phyloP scores from a whole-genome alignment of 768 basidiomycete species.

The Psilocybe tampanensis region DNA sequence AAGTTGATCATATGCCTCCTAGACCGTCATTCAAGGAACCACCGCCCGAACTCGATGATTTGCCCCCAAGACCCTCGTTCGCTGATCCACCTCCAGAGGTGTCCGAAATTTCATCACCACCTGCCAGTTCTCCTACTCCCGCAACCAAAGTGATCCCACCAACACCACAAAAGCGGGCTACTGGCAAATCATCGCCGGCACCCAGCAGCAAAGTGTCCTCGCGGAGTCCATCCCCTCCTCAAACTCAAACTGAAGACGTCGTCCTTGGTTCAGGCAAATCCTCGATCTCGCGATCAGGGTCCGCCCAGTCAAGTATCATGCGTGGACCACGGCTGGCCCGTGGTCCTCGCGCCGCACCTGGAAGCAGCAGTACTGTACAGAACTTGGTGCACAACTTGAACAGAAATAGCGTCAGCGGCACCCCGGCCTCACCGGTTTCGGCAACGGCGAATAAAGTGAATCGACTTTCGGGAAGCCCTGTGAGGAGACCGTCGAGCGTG shows the following conservation, averaged over 20 bases:
- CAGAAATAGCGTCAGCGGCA: conserved; percentile 43
- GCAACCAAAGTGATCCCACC: conserved; percentile 53
- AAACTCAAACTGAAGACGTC: conserved; percentile 30
- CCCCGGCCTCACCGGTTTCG: conserved; percentile 28
- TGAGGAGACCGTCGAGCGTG: conserved; percentile 46
- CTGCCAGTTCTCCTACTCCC: conserved; percentile 36
- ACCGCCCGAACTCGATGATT: conserved; percentile 50
- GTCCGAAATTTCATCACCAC: conserved; percentile 43
- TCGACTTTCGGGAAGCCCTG: conserved; percentile 51
- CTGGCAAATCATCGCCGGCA: conserved; percentile 36
- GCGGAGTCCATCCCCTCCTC: conserved; percentile 48
- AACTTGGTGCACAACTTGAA: conserved; percentile 61
- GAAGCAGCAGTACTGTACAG: conserved; percentile 48
- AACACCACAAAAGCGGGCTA: conserved; percentile 50
- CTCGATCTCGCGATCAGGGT: conserved; percentile 50
- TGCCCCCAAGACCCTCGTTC: conserved; percentile 41
- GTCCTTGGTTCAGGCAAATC: conserved; percentile 38
- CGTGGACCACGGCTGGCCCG: conserved; percentile 41
- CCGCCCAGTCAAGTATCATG: conserved; percentile 31
- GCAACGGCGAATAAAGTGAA: conserved; percentile 47
- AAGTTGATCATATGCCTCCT: conserved; percentile 36
- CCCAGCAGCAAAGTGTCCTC: conserved; percentile 36
- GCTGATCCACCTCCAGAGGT: conserved; percentile 64
- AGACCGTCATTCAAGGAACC: conserved; percentile 45
- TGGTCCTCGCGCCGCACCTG: conserved; percentile 48